These are phyloP conservation scores for Arabidopsis suecica DNA, from an alignment of 345 rosid species.

Conservation along the genomic window DNA sequence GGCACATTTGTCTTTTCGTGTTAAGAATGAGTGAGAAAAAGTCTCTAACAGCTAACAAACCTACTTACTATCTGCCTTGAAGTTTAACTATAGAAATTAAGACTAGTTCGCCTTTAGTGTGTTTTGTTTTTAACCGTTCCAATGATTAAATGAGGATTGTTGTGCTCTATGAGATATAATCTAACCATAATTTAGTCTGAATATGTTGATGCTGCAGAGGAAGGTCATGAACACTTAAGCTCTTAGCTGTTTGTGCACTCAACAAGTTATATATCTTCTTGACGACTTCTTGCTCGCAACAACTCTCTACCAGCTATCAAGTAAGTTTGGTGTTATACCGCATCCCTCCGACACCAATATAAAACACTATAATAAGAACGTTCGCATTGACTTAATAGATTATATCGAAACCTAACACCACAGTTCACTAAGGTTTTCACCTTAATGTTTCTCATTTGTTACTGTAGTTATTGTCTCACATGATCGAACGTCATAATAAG, in stretches of 20 bases:
- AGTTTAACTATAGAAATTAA: neutral
- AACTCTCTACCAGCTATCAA: constrained; percentile 25
- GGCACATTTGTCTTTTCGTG: neutral
- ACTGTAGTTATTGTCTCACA: neutral
- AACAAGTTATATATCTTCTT: constrained; percentile 52
- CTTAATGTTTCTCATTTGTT: neutral
- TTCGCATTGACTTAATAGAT: neutral
- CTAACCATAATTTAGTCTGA: constrained; percentile 48
- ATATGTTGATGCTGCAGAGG: constrained; percentile 55
- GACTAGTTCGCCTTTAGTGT: neutral
- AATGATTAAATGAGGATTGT: neutral
- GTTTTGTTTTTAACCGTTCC: neutral
- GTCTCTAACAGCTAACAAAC: neutral
- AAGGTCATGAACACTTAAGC: constrained; percentile 49
- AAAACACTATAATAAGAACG: neutral
- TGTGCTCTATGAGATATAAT: constrained; percentile 19
- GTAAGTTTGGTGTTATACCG: constrained; percentile 31
- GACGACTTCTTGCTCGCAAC: constrained; percentile 41
- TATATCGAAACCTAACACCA: too few species aligned
- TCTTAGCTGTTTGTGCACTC: constrained; percentile 49
- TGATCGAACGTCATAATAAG: neutral
- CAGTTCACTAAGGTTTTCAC: neutral
- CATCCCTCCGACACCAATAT: neutral
- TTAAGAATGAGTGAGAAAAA: neutral
- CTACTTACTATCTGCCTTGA: neutral